Base-by-base conservation (phyloP, 495 filamentous ascomycete genomes). In the Paragyromitra xinjiangensis region DNA sequence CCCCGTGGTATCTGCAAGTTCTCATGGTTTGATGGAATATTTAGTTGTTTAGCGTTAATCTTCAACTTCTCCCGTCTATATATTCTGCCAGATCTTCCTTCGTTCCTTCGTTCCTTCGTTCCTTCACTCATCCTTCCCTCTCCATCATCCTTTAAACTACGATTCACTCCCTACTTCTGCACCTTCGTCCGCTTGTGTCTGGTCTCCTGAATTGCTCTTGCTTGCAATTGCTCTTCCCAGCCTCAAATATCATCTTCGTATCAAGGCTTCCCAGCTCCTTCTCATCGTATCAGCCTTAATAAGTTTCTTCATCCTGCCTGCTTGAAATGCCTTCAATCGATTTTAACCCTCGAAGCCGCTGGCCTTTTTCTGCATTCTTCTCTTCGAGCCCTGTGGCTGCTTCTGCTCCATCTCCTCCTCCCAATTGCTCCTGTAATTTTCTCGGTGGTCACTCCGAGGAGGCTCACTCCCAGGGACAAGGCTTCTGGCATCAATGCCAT, bases 301-400 rank as follows among this genome's bases (percentile, higher is more conserved):
- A 22, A 16, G 14, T 12, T 56, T 45, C 39, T 58, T 61, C 67
- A 37, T 24, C 9, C 44, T 64, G 29, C 37, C 48, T 64, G 39
- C 26, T 48, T 44, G 39, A 42, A 55, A 79, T 80, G 78, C 69
- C 78, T 53, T 73, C 77, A n/a, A 80, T 80, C 59, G 76, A 79
- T 51, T 79, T 75, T 66, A 81, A 81, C 53, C 76, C 80, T 53
- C 73, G 78, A 59, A 81, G 73, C 45, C 77, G 80, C 48, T 82
- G 80, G 80, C 80, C 80, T 3, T 82, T 82, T 59, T 71, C 77
- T 48, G 65, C 77, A 40, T 79, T 77, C 44, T 71, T 72, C 39
- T 63, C 74, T 63, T 66, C 74, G n/a, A 71, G 77, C 3, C 64
- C 59, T 51, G 67, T 55, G 40, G 62, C 75, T 61, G 34, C 24